Percentiles rank a stretch among this genome's conserved stretches.
Conservation (phyloP, 108 stramenopile genomes). For the Mayamaea pseudoterrestris region DNA sequence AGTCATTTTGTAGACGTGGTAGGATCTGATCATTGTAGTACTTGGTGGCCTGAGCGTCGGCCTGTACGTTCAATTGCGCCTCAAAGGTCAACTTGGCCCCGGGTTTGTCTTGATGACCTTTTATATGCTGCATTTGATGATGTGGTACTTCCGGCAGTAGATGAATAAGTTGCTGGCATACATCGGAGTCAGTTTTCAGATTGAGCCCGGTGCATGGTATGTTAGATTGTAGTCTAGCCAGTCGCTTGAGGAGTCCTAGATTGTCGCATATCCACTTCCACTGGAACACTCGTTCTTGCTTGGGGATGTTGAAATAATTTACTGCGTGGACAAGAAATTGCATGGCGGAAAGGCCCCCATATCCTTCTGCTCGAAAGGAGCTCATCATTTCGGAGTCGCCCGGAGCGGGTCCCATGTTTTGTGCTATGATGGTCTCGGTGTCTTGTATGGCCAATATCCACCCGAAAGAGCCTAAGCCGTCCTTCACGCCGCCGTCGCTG, state of each 20-base stretch:
- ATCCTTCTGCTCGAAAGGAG: background rate
- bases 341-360: background rate
- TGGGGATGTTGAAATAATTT: background rate
- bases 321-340: background rate
- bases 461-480: background rate
- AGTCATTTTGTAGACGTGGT: no score
- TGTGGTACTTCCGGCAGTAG: background rate
- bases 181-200: background rate
- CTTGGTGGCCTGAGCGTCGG: no score
- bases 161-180: background rate
- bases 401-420: background rate
- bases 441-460: conserved; percentile 1
- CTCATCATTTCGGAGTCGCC: background rate
- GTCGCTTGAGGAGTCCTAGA: background rate
- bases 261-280: background rate
- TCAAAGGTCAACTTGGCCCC: background rate
- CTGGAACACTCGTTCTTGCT: background rate
- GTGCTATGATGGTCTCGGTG: background rate
- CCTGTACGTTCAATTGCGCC: conserved; percentile 3
- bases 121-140: background rate
- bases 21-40: no score
- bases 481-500: background rate
- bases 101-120: conserved; percentile 3
- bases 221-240: background rate
- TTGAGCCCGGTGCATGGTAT: background rate